Evolutionary conservation across 371 early-diverging fungal species (phyloP).

Genomic region (Lichtheimia ornata): DNA sequence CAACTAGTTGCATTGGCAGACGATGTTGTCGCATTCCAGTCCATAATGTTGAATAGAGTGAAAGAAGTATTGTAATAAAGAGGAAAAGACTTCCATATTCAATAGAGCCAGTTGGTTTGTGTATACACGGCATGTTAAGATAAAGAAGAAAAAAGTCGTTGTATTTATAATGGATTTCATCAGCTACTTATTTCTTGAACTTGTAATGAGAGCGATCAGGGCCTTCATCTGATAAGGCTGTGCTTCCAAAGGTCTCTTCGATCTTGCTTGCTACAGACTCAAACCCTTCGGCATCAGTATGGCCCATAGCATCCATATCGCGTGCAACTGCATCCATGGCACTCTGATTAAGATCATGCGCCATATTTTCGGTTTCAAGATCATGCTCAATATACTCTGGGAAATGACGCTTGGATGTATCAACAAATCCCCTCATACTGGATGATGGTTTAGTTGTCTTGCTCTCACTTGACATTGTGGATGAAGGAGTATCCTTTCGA

Average conservation of each 20-base stretch:
- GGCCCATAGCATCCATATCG: conserved; percentile 17
- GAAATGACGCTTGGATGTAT: not conserved
- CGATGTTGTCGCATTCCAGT: too few species aligned
- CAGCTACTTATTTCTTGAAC: not conserved
- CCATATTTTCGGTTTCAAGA: conserved; percentile 2
- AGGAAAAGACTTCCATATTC: too few species aligned
- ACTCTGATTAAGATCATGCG: conserved; percentile 14
- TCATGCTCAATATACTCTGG: not conserved
- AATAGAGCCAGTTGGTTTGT: too few species aligned
- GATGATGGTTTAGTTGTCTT: not conserved
- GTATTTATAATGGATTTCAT: too few species aligned
- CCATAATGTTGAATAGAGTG: too few species aligned
- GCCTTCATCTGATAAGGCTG: conserved; percentile 18
- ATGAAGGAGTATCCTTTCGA: not conserved
- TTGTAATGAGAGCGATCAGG: conserved; percentile 8
- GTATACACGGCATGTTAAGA: too few species aligned
- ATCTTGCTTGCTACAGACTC: conserved; percentile 21
- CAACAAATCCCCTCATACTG: not conserved
- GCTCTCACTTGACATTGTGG: not conserved
- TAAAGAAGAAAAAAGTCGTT: too few species aligned
- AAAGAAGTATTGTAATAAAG: too few species aligned
- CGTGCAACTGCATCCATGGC: conserved; percentile 21
- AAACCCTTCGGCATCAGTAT: conserved; percentile 15
- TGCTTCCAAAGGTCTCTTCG: conserved; percentile 21
- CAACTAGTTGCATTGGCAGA: too few species aligned